Evolutionary conservation across 2,329 filamentous ascomycete genomes (phyloP), one percentile per base, ranked within the genome.

Genomic region (Ascochyta fabae): DNA sequence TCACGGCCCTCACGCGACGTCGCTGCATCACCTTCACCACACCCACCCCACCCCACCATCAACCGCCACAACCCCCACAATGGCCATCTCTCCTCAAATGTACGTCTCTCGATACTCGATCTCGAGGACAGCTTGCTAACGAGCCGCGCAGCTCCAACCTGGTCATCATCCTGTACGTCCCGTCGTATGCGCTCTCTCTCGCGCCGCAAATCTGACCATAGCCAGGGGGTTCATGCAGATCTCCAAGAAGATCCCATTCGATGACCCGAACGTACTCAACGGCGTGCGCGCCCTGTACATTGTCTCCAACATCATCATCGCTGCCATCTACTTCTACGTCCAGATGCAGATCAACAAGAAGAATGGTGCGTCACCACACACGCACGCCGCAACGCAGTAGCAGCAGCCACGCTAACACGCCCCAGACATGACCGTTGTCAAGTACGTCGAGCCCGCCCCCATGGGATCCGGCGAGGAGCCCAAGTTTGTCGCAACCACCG

Each of bases 391-490:
- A 15, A 10, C 22, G 31, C 19, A 12, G 16, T 31, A 0, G 19
- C 6, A 16, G 36, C n/a, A 12, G 13, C 19, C 6, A 38, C 47
- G 60, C 65, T 70, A 54, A 71, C 41, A 47, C 26, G 1, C 5
- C 15, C 6, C 73, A 98, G 95, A 99, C 76, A 86, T 97, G 80
- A 96, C 93, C 23, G 96, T 95, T 3, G 88, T 99, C 75, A 98
- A 99, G 82, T 99, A 99, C 80, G 93, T 99, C 76, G 95, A 99
- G 82, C 94, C 93, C 40, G 86, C 95, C 5, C 88, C 92, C 40
- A 91, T 97, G 88, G 95, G 95, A 69, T 96, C 91, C 68, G 86
- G 88, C 72, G 95, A 98, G 79, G 93, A 97, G 80, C 88, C 90
- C 76, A 97, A 97, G 81, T 91, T 96, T 69, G 90, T 98, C 69